Evolutionary conservation across 2,329 filamentous ascomycete genomes (phyloP), one percentile per base, ranked within the genome.

Genomic region (Chaetomiaceae sp.): DNA sequence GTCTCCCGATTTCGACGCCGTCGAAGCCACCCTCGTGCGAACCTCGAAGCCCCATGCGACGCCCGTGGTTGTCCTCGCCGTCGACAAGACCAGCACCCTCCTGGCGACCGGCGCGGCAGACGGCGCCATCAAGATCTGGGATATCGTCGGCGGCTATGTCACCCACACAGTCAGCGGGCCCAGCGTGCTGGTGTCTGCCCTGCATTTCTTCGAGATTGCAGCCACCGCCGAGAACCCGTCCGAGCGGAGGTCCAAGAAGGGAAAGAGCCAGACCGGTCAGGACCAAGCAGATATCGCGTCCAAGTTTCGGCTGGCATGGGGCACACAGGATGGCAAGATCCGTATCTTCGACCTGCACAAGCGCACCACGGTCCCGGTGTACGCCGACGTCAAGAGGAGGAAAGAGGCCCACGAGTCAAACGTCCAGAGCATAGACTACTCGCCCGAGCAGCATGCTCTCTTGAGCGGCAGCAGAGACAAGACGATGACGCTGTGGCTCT

Each of bases 111-210:
- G 95, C 56, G 89, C 88, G 43, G 91, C 93, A 3, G 93, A 99
- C 65, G 93, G 93, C 20, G 82, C 87, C 1, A 88, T 97, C 62
- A 99, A 99, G 68, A 85, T 99, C 46, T 99, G 92, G 92, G 93
- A 99, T 69, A 89, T 99, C 53, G 76, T 78, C 44, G 89, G 85
- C 39, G 93, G 93, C 19, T 97, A 87, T 68, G 83, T 90, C 27
- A 99, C 95, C 23, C 93, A 99, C 69, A 96, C 89, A 0, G 95
- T 99, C 68, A 87, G 92, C 60, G 91, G 91, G 1, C 92, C 95
- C 50, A 90, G 90, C 53, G 91, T 93, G 9, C 79, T 99, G 19
- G 82, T 99, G 4, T 96, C 93, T 12, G 89, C 93, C 0, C 75
- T 99, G 16, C 85, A 86, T 61, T 97, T 99, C 69, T 99, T 97